Conservation (phyloP, 2,329 filamentous ascomycete species). For the Ophiostoma pallidulum region DNA sequence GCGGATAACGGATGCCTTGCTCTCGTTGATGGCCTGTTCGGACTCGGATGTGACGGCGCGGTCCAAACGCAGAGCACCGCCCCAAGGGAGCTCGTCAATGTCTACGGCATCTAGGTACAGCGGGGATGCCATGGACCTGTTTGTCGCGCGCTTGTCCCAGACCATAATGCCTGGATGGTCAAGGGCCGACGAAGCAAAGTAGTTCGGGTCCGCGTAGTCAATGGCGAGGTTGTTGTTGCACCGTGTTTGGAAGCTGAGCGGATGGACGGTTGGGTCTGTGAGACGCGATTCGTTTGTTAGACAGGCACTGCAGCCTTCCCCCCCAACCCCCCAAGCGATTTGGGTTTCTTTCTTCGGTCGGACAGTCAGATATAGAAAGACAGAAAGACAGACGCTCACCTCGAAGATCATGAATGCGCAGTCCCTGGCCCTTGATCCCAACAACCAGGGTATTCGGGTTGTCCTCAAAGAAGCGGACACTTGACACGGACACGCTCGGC, state of each 20-base stretch:
- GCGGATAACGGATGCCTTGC: constrained; percentile 51
- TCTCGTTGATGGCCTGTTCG: constrained; percentile 39
- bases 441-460: constrained; percentile 66
- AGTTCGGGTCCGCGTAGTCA: constrained; percentile 71
- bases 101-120: constrained; percentile 50
- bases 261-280: constrained; percentile 11
- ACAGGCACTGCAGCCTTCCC: too few species aligned
- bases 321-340: too few species aligned
- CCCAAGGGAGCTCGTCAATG: constrained; percentile 53
- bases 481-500: constrained; percentile 65
- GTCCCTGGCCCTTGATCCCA: constrained; percentile 64
- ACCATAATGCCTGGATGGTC: constrained; percentile 66
- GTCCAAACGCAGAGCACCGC: constrained; percentile 49
- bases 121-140: constrained; percentile 41
- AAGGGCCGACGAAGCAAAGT: constrained; percentile 70
- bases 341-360: too few species aligned
- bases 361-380: too few species aligned
- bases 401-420: constrained; percentile 70
- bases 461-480: constrained; percentile 71
- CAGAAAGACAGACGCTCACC: too few species aligned
- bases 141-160: constrained; percentile 64
- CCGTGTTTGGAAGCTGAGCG: constrained; percentile 52
- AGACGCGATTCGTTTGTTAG: too few species aligned
- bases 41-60: constrained; percentile 47
- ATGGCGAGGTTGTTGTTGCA: constrained; percentile 66